These are phyloP conservation scores for Emergomyces orientalis DNA, from an alignment of 2,329 filamentous ascomycete genomes.

Conservation along the genomic window DNA sequence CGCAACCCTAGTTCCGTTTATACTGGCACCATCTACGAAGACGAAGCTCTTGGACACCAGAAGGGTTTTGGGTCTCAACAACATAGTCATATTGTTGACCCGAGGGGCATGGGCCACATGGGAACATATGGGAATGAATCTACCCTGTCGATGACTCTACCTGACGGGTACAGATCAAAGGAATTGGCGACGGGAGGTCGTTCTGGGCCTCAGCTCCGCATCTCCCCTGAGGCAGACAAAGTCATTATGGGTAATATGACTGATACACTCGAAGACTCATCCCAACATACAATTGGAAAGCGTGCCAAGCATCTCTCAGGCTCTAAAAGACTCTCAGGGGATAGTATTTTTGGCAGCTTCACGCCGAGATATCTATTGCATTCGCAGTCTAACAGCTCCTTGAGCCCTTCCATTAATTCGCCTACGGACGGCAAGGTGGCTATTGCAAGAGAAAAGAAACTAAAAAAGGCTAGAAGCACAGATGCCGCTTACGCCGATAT, in stretches of 20 bases:
- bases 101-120: background rate
- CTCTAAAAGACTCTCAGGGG: constrained; percentile 13
- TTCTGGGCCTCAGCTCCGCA: constrained; percentile 15
- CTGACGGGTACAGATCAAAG: constrained; percentile 13
- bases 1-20: background rate
- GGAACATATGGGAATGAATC: background rate
- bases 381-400: constrained; percentile 6
- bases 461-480: constrained; percentile 7
- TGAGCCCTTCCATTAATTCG: background rate
- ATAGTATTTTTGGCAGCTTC: constrained; percentile 14
- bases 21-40: background rate
- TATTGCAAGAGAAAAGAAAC: background rate
- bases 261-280: background rate
- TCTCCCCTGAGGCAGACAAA: constrained; percentile 17
- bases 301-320: constrained; percentile 1
- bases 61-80: background rate
- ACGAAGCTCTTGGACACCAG: background rate
- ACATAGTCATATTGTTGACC: background rate
- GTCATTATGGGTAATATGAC: constrained; percentile 16
- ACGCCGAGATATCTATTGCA: constrained; percentile 9
- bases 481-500: background rate
- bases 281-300: background rate
- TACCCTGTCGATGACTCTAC: background rate
- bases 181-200: constrained; percentile 12
- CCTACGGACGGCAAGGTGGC: background rate